Conservation (phyloP, 2,329 filamentous ascomycete genomes). For the Phoma sp. region DNA sequence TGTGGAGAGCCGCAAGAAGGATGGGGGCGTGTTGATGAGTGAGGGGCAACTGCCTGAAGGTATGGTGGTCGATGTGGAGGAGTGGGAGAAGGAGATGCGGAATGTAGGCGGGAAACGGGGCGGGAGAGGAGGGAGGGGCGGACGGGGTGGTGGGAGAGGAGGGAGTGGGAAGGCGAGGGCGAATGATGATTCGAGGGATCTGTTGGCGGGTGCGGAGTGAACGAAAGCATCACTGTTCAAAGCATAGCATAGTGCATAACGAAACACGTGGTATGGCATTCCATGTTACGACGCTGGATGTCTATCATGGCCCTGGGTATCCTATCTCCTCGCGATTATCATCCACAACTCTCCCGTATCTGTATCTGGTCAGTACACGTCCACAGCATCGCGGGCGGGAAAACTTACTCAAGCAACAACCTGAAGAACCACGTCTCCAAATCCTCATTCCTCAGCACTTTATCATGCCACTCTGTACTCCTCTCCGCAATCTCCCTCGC, state of each 20-base stretch:
- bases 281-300: too few species aligned
- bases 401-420: slow-evolving; percentile 64
- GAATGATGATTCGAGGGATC: slow-evolving; percentile 34
- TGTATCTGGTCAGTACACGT: slow-evolving; percentile 23
- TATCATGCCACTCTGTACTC: slow-evolving; percentile 63
- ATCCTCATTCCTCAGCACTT: slow-evolving; percentile 65
- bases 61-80: slow-evolving; percentile 47
- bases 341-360: slow-evolving; percentile 56
- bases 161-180: slow-evolving; percentile 32
- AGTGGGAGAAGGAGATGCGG: slow-evolving; percentile 44
- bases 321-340: slow-evolving; percentile 55
- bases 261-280: too few species aligned
- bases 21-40: slow-evolving; percentile 72
- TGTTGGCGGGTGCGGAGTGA: slow-evolving; percentile 24
- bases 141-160: slow-evolving; percentile 20
- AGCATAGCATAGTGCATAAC: not conserved
- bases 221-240: not conserved
- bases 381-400: not conserved
- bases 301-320: slow-evolving; percentile 46
- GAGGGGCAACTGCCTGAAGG: slow-evolving; percentile 66
- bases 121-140: slow-evolving; percentile 32
- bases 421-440: slow-evolving; percentile 68
- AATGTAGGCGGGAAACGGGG: slow-evolving; percentile 27
- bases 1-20: slow-evolving; percentile 68
- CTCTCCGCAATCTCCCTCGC: slow-evolving; percentile 61